Evolutionary conservation across 1,284 basidiomycete genomes (phyloP), one percentile per base, ranked within the genome.

Genomic region (Boletus sp.): DNA sequence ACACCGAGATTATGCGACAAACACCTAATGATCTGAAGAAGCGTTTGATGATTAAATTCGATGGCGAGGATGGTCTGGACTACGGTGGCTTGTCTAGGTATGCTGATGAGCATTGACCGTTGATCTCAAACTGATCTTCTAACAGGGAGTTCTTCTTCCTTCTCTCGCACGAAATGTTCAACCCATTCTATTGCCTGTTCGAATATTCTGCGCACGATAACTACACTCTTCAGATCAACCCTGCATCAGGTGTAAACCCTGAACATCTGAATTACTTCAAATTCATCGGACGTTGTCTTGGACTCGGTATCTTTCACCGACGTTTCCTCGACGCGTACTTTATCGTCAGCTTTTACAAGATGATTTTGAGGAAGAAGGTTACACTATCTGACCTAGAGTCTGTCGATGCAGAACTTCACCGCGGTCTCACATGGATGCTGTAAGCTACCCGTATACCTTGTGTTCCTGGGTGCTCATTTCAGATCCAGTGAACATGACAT

Each of bases 181-280:
- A 92, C 64, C 91, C 91, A 20, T 94, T 94, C 77, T 96, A 96
- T 71, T 94, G 93, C 66, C 74, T 96, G 17, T 96, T 96, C 70
- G 93, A 96, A 71, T 96, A 96, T 71, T 95, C 93, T 1, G 93
- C 93, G 0, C 92, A 94, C 70, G 93, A 95, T 76, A 95, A 94
- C 70, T 95, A 95, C 68, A 96, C 93, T 8, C 81, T 95, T 13
- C 92, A 94, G 69, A 94, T 94, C 69, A 94, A 94, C 72, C 92
- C 92, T 26, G 93, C 93, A 39, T 94, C 91, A 41, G 90, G 90
- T 44, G 90, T 96, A 64, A 96, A 96, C 68, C 94, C 94, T 0
- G 94, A 96, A 68, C 93, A 96, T 71, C 70, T 96, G 60, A 95
- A 95, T 73, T 96, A 95, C 73, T 95, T 96, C 84, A 95, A 94